Base-by-base conservation (phyloP, 78 protist genomes). In the Dictyostelium brefeldianum region DNA sequence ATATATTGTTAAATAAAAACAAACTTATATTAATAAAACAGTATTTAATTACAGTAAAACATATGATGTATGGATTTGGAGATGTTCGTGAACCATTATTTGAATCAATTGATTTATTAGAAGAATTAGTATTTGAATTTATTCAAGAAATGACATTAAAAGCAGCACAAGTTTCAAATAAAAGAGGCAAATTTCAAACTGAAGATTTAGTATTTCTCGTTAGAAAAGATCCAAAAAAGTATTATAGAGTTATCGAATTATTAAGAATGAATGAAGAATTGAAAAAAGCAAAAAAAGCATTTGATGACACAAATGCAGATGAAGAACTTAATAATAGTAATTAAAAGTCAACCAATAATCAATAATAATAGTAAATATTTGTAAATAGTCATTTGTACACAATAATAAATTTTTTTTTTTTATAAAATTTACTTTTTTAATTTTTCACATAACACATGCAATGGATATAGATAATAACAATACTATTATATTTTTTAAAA, bases 21-120 rank as follows among this genome's bases (percentile, higher is more conserved):
- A 15, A 18, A 48, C 15, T 25, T 51, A 25, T 12, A 51, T 29
- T n/a, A n/a, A n/a, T n/a, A n/a, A n/a, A n/a, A n/a, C n/a, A n/a
- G n/a, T n/a, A n/a, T n/a, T n/a, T n/a, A n/a, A n/a, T n/a, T n/a
- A 36, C 54, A 84, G 92, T 93, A 12, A 70, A 77, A 84, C 96
- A 93, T 65, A 93, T 93, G 85, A 93, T 93, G 96, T 93, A 56
- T 93, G 96, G 96, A 3, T 93, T 93, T 83, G 96, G 96, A 11
- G 96, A 93, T 93, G 96, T 93, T 36, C 48, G 87, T 62, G 92
- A 93, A n/a, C 96, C 96, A 41, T 29, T 93, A 36, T 73, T 7
- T n/a, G 96, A 93, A 54, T 71, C 96, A 22, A 84, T 93, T 20
- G 96, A 93, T 64, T 54, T 93, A 57, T 53, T 93, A 81, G 89